A percentile compares a stretch with the other conserved stretches of the same genome.
phyloP scores from a whole-genome alignment of 345 rosid genomes.

The Psidium guajava region DNA sequence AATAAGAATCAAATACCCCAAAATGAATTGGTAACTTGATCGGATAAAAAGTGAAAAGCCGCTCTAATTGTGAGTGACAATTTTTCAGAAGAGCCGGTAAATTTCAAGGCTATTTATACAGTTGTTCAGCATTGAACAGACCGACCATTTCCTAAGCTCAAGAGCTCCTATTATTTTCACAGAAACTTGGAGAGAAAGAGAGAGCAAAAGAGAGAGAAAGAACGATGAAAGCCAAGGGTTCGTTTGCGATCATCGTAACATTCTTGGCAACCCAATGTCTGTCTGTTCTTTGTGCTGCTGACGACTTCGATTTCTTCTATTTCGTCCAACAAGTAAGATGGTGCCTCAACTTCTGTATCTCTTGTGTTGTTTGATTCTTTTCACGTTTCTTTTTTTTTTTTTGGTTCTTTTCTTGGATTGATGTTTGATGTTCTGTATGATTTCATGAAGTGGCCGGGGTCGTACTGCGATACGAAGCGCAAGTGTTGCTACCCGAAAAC shows the following conservation, averaged over 20 bases:
- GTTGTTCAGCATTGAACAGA: background rate
- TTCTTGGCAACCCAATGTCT: conserved; percentile 33
- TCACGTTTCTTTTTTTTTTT: background rate
- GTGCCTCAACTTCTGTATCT: background rate
- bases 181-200: background rate
- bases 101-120: background rate
- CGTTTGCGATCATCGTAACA: conserved; percentile 13
- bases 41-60: background rate
- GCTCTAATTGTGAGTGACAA: background rate
- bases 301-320: conserved; percentile 84
- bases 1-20: background rate
- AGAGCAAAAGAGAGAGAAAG: background rate
- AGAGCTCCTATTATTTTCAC: background rate
- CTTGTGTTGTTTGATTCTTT: background rate
- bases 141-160: background rate
- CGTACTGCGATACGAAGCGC: conserved; percentile 57
- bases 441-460: conserved; percentile 72
- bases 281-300: conserved; percentile 21
- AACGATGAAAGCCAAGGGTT: conserved; percentile 7
- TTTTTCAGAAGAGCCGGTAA: background rate
- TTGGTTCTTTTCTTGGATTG: background rate
- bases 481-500: conserved; percentile 73
- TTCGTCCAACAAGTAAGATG: conserved; percentile 54
- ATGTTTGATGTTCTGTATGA: background rate
- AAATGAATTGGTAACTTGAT: background rate